These are phyloP conservation scores for Naganishia onofrii DNA, from an alignment of 768 basidiomycete genomes.

Conservation along the genomic window DNA sequence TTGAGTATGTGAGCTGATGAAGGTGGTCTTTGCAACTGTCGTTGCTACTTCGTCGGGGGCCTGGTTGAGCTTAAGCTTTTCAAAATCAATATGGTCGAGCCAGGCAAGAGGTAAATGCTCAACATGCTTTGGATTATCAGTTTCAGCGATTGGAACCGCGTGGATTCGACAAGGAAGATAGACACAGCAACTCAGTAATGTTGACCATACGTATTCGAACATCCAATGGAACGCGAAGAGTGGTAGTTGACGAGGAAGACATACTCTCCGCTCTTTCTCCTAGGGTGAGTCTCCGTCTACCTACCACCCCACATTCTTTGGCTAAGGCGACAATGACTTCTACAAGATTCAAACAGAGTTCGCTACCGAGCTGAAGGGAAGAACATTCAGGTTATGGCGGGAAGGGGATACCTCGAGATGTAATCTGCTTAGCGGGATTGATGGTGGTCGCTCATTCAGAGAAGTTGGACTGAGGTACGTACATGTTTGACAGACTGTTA, in stretches of 20 bases:
- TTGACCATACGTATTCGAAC: conserved; percentile 16
- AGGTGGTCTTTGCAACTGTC: background rate
- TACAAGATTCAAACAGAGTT: background rate
- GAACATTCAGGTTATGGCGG: conserved; percentile 8
- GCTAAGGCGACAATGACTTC: background rate
- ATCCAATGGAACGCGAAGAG: background rate
- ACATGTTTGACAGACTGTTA: too few species aligned
- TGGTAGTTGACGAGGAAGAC: conserved; percentile 1
- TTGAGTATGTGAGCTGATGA: background rate
- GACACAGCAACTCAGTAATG: background rate
- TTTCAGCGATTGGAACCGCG: background rate
- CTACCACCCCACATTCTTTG: background rate
- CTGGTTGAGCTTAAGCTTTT: too few species aligned
- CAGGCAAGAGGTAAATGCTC: background rate
- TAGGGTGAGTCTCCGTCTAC: background rate
- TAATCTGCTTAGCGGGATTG: conserved; percentile 5
- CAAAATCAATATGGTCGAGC: too few species aligned
- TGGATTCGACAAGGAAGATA: background rate
- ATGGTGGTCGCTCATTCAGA: background rate
- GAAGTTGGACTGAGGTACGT: conserved; percentile 6
- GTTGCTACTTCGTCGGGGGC: too few species aligned
- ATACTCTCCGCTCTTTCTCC: background rate
- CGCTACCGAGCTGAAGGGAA: background rate
- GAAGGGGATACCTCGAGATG: background rate
- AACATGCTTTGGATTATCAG: background rate